Evolutionary conservation across 202 grass and related monocot genomes (phyloP).

Genomic region (Tripidium arundinaceum): DNA sequence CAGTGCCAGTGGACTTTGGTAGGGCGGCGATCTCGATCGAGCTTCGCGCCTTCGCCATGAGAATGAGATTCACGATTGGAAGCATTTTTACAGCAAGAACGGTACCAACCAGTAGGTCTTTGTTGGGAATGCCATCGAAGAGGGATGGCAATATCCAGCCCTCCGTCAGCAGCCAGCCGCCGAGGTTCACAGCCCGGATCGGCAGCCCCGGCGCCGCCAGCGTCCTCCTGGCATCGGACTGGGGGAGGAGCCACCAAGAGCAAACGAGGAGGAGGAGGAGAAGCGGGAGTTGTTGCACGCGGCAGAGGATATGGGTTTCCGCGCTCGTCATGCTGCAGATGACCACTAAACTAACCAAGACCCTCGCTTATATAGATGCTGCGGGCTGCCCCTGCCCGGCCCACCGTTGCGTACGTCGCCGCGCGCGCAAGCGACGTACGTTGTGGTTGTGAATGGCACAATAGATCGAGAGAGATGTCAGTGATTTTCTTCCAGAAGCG

Average conservation of each 20-base stretch:
- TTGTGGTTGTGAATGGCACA: no score
- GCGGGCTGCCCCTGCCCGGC: no score
- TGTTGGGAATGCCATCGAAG: conserved; percentile 77
- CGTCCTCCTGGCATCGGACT: background rate
- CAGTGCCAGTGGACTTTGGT: no score
- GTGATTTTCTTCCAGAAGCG: background rate
- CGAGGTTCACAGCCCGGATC: conserved; percentile 66
- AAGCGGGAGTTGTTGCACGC: background rate
- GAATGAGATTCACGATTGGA: background rate
- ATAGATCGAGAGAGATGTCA: background rate
- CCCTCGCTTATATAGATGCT: no score
- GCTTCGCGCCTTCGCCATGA: no score
- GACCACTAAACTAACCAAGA: background rate
- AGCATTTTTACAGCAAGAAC: background rate
- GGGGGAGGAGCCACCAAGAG: background rate
- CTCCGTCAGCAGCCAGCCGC: conserved; percentile 80
- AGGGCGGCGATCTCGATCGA: background rate
- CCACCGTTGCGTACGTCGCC: no score
- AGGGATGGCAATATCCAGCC: conserved; percentile 81
- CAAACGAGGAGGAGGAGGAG: background rate
- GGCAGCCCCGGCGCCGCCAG: background rate
- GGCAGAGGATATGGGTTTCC: background rate
- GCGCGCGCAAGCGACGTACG: no score
- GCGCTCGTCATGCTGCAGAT: background rate
- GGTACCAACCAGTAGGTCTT: conserved; percentile 71